Evolutionary conservation across 2,329 filamentous ascomycete species (phyloP).

Genomic region (Fusarium aywerte): DNA sequence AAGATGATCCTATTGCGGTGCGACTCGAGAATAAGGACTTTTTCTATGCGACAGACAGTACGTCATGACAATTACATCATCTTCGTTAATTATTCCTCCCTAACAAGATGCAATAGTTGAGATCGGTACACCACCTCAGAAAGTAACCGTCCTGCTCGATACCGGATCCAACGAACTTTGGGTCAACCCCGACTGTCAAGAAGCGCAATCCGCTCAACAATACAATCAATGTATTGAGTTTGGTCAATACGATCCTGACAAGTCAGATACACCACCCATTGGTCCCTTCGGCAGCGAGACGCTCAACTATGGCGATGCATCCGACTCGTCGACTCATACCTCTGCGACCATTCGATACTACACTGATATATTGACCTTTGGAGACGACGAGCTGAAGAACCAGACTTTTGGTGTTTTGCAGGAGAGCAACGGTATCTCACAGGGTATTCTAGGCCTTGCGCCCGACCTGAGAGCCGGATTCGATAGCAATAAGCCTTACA

Average conservation of each 20-base stretch:
- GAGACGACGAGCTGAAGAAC: slow-evolving; percentile 53
- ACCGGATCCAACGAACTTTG: slow-evolving; percentile 66
- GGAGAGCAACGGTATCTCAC: slow-evolving; percentile 58
- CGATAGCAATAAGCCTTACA: slow-evolving; percentile 56
- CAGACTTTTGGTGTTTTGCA: slow-evolving; percentile 64
- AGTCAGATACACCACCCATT: slow-evolving; percentile 54
- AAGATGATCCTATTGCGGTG: slow-evolving; percentile 46
- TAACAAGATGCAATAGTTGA: slow-evolving; percentile 49
- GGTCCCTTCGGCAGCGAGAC: slow-evolving; percentile 53
- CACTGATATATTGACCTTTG: slow-evolving; percentile 59
- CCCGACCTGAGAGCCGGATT: slow-evolving; percentile 56
- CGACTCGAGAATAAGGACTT: slow-evolving; percentile 52
- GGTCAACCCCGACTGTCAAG: slow-evolving; percentile 63
- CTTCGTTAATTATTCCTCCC: not conserved
- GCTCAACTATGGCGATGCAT: slow-evolving; percentile 55
- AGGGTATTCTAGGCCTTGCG: slow-evolving; percentile 64
- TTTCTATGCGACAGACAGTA: slow-evolving; percentile 55
- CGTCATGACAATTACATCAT: slow-evolving; percentile 36
- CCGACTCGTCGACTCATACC: slow-evolving; percentile 51
- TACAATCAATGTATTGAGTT: slow-evolving; percentile 54
- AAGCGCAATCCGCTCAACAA: slow-evolving; percentile 51
- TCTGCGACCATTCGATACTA: slow-evolving; percentile 58
- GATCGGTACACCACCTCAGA: slow-evolving; percentile 57
- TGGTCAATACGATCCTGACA: slow-evolving; percentile 57
- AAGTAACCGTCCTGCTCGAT: slow-evolving; percentile 60